Evolutionary conservation across 1,139 yeast species (phyloP).

Genomic region (Magnusiomyces ingens): DNA sequence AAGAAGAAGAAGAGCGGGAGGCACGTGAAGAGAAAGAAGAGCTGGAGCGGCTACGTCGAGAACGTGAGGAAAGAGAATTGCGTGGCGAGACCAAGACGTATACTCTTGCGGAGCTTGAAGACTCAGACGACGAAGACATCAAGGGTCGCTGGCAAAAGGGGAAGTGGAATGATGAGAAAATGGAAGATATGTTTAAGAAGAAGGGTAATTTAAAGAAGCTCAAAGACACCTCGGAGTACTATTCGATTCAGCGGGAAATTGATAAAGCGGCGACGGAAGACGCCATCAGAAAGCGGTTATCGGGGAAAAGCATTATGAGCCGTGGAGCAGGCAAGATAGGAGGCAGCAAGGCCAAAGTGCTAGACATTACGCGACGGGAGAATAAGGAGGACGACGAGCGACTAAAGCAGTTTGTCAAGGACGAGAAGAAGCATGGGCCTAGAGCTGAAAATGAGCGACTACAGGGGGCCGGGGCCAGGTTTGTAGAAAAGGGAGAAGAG

Average conservation of each 20-base stretch:
- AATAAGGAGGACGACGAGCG: background rate
- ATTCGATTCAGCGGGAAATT: conserved; percentile 11
- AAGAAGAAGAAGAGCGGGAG: conserved; percentile 5
- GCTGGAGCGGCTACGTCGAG: background rate
- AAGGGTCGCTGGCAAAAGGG: background rate
- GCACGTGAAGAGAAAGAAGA: conserved; percentile 1
- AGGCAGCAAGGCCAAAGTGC: background rate
- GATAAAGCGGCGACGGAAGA: conserved; percentile 12
- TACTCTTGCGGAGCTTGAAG: conserved; percentile 6
- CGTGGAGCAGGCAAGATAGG: conserved; percentile 9
- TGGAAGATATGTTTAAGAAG: background rate
- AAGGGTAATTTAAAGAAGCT: conserved; percentile 5
- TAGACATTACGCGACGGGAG: background rate
- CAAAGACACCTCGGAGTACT: conserved; percentile 10
- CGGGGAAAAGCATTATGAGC: background rate
- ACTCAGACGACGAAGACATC: background rate
- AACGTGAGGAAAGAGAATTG: background rate
- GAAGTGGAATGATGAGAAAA: background rate
- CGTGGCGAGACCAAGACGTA: conserved; percentile 1
- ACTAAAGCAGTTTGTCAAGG: background rate
- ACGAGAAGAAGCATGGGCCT: background rate
- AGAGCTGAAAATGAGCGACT: background rate
- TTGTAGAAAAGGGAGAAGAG: background rate
- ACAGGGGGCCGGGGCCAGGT: background rate
- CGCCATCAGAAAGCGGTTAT: background rate